Base-by-base conservation (phyloP, 768 basidiomycete species). In the Suillus subalutaceus region DNA sequence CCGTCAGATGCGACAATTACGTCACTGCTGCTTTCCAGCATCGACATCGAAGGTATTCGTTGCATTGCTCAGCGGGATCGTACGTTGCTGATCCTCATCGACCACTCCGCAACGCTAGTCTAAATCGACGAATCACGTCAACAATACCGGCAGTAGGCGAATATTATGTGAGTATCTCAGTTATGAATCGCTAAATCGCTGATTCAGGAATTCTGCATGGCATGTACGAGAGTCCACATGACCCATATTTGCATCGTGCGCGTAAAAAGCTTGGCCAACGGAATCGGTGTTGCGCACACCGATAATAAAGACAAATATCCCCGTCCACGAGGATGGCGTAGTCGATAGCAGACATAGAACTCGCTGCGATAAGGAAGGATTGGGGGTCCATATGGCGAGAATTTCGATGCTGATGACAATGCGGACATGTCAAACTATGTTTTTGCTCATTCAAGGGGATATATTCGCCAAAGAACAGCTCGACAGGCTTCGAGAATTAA, bases 401-500 rank as follows among this genome's bases (percentile, higher is more conserved):
- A 41, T 59, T 30, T 60, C 12, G 58, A 41, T 30, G 52, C 52
- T 18, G 50, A 37, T 32, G 57, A 59, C 38, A 59, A 59, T n/a
- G 23, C 10, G 16, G 69, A 70, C 46, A 66, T 70, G 44, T 56
- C 52, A 15, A 60, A 64, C 44, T 48, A 55, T 37, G 35, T 37
- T 7, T 26, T 30, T 69, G 15, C 35, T 72, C 32, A 56, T 71
- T 35, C 75, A 73, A 64, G 70, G 75, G 40, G 69, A 74, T 58
- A 60, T 76, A 12, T 57, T 63, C 40, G 73, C 75, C 18, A 62
- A 66, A 26, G 70, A 74, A 63, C 66, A 62, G 4, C 48, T 74
- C 13, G 63, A 65, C n/a, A 26, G 16, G 67, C 67, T 4, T 75
- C 75, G 3, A 48, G 67, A 12, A 66, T 69, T 6, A 80, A 83